Conservation (phyloP, 352 stramenopile genomes). For the Pythium aristosporum region DNA sequence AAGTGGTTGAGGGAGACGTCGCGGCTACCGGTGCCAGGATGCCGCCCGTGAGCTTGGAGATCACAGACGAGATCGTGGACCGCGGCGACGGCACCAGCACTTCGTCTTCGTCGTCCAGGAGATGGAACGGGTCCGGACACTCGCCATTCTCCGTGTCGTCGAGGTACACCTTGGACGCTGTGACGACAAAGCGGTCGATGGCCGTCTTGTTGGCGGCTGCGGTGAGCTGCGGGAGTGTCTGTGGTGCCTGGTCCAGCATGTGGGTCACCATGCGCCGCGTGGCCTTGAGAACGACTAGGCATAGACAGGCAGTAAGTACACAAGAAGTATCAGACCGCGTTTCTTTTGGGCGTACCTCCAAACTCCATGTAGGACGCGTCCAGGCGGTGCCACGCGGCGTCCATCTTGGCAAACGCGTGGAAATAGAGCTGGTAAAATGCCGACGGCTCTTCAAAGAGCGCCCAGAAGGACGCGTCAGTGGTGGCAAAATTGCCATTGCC, state of each 20-base stretch:
- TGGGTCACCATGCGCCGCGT: conserved; percentile 55
- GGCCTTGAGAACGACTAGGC: conserved; percentile 71
- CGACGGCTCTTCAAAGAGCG: conserved; percentile 80
- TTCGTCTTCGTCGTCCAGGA: conserved; percentile 59
- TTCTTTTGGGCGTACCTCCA: conserved; percentile 52
- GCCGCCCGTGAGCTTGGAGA: conserved; percentile 17
- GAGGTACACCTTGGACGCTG: conserved; percentile 44
- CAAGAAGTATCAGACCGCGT: background rate
- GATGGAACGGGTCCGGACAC: conserved; percentile 63
- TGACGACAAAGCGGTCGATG: conserved; percentile 71
- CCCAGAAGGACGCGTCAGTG: conserved; percentile 51
- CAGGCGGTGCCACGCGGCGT: conserved; percentile 74
- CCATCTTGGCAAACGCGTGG: conserved; percentile 77
- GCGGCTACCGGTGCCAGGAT: background rate
- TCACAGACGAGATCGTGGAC: conserved; percentile 14
- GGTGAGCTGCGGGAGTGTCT: conserved; percentile 53
- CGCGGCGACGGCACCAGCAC: conserved; percentile 37
- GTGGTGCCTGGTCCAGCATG: conserved; percentile 58
- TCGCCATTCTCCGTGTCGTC: conserved; percentile 71
- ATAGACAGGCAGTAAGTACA: conserved; percentile 1
- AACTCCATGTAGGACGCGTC: conserved; percentile 89
- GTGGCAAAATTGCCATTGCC: conserved; percentile 57
- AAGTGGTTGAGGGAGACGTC: background rate
- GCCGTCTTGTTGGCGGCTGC: conserved; percentile 55
- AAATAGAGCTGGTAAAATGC: conserved; percentile 84